Evolutionary conservation across 345 rosid species (phyloP), one percentile per base, ranked within the genome.

Genomic region (Gossypium sturtianum): DNA sequence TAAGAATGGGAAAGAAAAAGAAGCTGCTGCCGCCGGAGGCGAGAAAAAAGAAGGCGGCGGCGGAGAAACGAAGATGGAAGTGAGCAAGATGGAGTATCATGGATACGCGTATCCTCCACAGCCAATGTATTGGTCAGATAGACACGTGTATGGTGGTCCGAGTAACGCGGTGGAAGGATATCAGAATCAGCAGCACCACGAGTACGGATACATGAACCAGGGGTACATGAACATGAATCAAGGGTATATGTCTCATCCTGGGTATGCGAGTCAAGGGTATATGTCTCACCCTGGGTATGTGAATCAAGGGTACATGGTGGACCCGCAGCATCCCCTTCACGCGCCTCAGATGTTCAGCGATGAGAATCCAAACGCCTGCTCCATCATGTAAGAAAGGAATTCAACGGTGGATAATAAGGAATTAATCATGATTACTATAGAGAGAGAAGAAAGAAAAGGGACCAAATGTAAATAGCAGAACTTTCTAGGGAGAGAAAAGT

Each of bases 321-420:
- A 84, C 66, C 86, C 82, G 47, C 63, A 77, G 16, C 82, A 75
- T 12, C 83, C 66, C 3, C 9, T 71, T 74, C 84, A 84, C 47
- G 86, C 92, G 25, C 93, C 97, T 3, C 91, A 91, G 82, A 83
- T 93, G 88, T 91, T 94, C 71, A 91, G 97, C 57, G 98, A 94
- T 65, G 98, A 94, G 87, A 91, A 94, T 83, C 98, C 98, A 6
- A 90, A 94, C 62, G 89, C 90, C 0, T 94, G 98, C 62, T 87
- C 90, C 51, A 53, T 94, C 11, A 91, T 93, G 94, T 91, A 81
- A 93, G 15, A 47, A 13, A 5, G 19, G 61, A 38, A 2, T 2
- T 72, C 71, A 27, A 4, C 59, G 66, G 44, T 47, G 58, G 67
- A 47, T 17, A 27, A 47, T 57, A 29, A 29, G 38, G 38, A 29